Conservation (phyloP, 2,329 filamentous ascomycete species). For the Aspergillus quadrilineatus region DNA sequence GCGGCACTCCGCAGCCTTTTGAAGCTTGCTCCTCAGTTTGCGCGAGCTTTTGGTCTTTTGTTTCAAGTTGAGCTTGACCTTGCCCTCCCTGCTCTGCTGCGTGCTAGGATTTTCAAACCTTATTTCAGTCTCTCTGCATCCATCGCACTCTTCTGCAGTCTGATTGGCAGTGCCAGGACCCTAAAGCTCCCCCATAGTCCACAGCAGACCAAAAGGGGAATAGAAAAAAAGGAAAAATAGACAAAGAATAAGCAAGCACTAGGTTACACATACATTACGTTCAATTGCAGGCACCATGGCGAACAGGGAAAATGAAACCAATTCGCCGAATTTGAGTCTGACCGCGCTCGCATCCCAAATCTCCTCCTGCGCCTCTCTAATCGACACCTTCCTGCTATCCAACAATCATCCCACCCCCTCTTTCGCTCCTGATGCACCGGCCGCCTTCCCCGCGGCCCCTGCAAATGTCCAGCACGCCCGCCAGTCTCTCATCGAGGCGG, state of each 20-base stretch:
- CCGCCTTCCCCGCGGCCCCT: not conserved
- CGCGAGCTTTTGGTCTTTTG: too few species aligned
- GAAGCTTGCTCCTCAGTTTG: too few species aligned
- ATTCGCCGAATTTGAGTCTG: not conserved
- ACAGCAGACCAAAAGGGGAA: too few species aligned
- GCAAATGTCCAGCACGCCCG: not conserved
- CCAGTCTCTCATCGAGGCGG: slow-evolving; percentile 2
- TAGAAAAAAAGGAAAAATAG: too few species aligned
- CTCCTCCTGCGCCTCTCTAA: not conserved
- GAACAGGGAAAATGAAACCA: too few species aligned
- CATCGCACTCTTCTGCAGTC: not conserved
- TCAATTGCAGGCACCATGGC: not conserved
- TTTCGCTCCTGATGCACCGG: not conserved
- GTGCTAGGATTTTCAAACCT: too few species aligned
- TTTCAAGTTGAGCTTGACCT: not conserved
- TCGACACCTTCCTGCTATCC: not conserved
- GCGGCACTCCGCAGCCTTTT: too few species aligned
- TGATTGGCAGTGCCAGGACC: not conserved
- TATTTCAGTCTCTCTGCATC: not conserved
- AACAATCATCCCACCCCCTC: not conserved
- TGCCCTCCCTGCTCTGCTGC: too few species aligned
- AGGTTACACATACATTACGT: too few species aligned
- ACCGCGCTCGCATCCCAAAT: not conserved
- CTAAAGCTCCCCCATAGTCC: too few species aligned
- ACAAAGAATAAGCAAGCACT: too few species aligned